Evolutionary conservation across 2,329 filamentous ascomycete genomes (phyloP).

Genomic region (Aspergillus sp.): DNA sequence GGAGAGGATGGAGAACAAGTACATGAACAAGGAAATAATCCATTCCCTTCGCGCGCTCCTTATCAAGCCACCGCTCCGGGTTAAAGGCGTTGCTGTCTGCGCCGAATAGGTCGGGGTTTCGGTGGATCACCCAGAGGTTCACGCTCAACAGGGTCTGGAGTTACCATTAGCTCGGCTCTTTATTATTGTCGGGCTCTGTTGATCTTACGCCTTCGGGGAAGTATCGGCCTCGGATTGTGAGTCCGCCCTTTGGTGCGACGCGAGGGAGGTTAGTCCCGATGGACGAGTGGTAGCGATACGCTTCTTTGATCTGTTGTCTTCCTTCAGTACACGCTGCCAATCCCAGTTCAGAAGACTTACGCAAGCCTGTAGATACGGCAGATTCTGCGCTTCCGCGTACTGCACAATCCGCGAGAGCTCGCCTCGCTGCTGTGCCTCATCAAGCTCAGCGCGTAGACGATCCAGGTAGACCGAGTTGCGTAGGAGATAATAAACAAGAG

Average conservation of each 20-base stretch:
- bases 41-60: constrained; percentile 11
- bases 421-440: constrained; percentile 7
- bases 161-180: background rate
- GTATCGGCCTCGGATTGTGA: constrained; percentile 30
- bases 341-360: constrained; percentile 12
- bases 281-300: constrained; percentile 36
- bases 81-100: constrained; percentile 37
- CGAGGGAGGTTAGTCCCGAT: constrained; percentile 31
- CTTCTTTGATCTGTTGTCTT: constrained; percentile 35
- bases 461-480: constrained; percentile 16
- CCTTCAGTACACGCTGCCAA: background rate
- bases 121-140: constrained; percentile 41
- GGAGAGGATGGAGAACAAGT: background rate
- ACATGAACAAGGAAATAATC: constrained; percentile 15
- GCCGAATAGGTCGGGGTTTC: constrained; percentile 35
- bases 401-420: constrained; percentile 12
- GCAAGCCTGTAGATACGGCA: constrained; percentile 37
- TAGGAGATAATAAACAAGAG: constrained; percentile 39
- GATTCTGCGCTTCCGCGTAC: constrained; percentile 28
- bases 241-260: constrained; percentile 30
- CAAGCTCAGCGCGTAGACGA: constrained; percentile 7
- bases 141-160: constrained; percentile 32
- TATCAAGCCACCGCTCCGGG: constrained; percentile 38
- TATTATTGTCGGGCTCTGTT: background rate
- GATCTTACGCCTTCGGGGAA: constrained; percentile 30